Evolutionary conservation across 257 asterid genomes (phyloP), one percentile per base, ranked within the genome.

Genomic region (Ocimum tenuiflorum): DNA sequence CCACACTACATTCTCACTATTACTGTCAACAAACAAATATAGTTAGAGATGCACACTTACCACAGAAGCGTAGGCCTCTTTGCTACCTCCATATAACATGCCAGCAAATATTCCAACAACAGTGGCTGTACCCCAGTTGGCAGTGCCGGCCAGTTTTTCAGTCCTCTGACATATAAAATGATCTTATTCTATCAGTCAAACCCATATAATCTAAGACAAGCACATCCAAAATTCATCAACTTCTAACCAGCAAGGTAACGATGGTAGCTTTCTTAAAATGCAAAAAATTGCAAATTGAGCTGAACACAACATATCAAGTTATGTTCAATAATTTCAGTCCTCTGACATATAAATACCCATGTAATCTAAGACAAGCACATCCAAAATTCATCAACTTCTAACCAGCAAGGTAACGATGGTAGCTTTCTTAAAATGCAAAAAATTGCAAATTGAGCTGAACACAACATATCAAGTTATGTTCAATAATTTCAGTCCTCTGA

Each of bases 21-120:
- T 12, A 17, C 48, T 12, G 27, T 27, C 36, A 67, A 48, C 41
- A 20, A 51, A 8, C 29, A 57, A 31, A 29, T 39, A 41, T 41
- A 20, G 35, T 17, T 12, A 65, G 51, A 23, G 31, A 43, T 61
- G 67, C 61, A 63, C 53, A 79, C 98, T 87, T 77, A 91, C 98
- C 78, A 88, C 91, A 68, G 99, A 92, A 65, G 96, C 95, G 75
- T 96, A 80, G 35, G 96, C 99, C 88, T 88, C 99, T 84, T 86
- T 89, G 86, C 99, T 92, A 61, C 97, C 97, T 43, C 99, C 96
- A 74, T 89, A 89, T 38, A 92, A 66, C 94, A 92, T 73, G 67
- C 99, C 99, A 55, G 97, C 91, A 80, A 92, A 89, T 42, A 92
- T 70, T 58, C 95, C 99, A 72, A 88, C 63, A 5, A 87, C 88